Base-by-base conservation (phyloP, 2,329 filamentous ascomycete species). In the Diaporthe ilicicola region DNA sequence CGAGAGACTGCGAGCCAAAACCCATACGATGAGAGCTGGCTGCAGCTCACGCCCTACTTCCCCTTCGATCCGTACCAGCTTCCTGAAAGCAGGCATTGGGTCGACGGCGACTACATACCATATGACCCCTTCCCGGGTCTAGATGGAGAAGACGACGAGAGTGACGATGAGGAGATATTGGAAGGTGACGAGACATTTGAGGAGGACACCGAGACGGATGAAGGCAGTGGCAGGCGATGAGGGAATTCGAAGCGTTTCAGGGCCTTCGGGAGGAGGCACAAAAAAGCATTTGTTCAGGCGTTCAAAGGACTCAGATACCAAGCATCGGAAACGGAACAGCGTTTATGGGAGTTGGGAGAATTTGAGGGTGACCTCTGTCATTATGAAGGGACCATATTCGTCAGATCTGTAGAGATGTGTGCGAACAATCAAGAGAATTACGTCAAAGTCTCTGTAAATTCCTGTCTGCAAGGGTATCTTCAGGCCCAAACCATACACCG, bases 31-130 rank as follows among this genome's bases (percentile, higher is more conserved):
- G 94, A 97, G 75, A 90, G 91, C 73, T 92, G 90, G 77, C 91
- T 95, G 77, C 92, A 97, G 80, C 87, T 99, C 1, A 95, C 98
- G 76, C 93, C 94, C 0, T 98, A 97, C 80, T 99, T 98, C 78
- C 96, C 96, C 0, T 99, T 99, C 77, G 96, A 99, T 79, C 97
- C 97, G 2, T 99, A 98, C 80, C 92, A 95, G 77, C 85, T 99
- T 62, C 95, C 95, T 0, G 86, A 90, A 75, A 98, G 95, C 80
- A 94, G 93, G 81, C 88, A 90, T 71, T 98, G 96, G 97, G 83
- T 99, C 15, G 92, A 94, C 73, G 87, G 89, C 24, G 92, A 97
- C 78, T 98, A 97, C 78, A 87, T 95, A 37, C 86, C 91, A 64
- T 98, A 94, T 93, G 89, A 89, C 74, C 88, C 91, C 6, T 89